phyloP scores from a whole-genome alignment of 148 eudicot species.

The Dianthus caryophyllus region DNA sequence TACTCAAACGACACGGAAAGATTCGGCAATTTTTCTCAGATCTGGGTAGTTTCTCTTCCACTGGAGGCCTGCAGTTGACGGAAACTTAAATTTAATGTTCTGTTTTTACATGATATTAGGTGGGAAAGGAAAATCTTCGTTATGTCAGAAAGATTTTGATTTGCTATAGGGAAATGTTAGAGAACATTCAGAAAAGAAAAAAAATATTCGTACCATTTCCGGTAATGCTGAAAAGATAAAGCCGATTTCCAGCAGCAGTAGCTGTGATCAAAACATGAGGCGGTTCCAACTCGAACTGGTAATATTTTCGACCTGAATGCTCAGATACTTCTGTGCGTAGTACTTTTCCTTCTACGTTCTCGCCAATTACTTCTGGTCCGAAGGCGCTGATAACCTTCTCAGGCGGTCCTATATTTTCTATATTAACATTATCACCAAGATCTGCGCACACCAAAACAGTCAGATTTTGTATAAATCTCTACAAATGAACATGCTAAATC shows the following conservation, averaged over 20 bases:
- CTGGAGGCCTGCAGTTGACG: conserved; percentile 55
- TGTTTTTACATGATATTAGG: no score
- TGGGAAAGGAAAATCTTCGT: not conserved
- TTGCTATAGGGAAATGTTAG: not conserved
- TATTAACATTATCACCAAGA: conserved; percentile 61
- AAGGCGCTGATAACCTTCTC: conserved; percentile 86
- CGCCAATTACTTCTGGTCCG: conserved; percentile 92
- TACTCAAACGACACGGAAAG: conserved; percentile 66
- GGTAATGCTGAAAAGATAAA: conserved; percentile 69
- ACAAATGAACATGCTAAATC: not conserved
- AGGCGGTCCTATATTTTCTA: conserved; percentile 76
- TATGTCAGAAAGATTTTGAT: not conserved
- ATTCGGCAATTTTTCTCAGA: conserved; percentile 71
- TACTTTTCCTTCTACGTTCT: conserved; percentile 90
- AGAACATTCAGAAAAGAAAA: not conserved
- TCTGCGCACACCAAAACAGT: conserved; percentile 31
- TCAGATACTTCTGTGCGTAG: conserved; percentile 65
- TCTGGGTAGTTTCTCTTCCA: conserved; percentile 90
- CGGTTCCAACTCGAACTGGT: conserved; percentile 84
- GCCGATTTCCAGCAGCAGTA: conserved; percentile 94
- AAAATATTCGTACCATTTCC: conserved; percentile 49
- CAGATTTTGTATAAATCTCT: not conserved
- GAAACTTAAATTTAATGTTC: not conserved
- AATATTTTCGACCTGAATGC: conserved; percentile 80
- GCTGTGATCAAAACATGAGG: conserved; percentile 89